These are phyloP conservation scores for Leccinum pachyderme DNA, from an alignment of 1,284 basidiomycete genomes.

Conservation along the genomic window DNA sequence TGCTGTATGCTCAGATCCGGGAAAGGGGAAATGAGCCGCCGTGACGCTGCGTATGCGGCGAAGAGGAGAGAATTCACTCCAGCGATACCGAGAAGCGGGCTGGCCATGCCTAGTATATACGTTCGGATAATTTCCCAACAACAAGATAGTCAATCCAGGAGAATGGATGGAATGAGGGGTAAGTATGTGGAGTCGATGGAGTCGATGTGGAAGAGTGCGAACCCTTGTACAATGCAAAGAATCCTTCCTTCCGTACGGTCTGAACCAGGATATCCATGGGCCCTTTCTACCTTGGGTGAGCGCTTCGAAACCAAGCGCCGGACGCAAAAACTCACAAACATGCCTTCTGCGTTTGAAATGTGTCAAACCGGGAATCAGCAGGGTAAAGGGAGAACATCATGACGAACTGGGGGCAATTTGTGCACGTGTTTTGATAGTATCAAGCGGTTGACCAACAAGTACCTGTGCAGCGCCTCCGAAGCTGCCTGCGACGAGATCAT, in stretches of 20 bases:
- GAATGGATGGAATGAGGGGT: not conserved
- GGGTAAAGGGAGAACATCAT: slow-evolving; percentile 7
- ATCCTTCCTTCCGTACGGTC: slow-evolving; percentile 84
- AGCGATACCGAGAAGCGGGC: slow-evolving; percentile 91
- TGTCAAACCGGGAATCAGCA: not conserved
- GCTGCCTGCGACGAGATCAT: slow-evolving; percentile 77
- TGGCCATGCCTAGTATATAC: slow-evolving; percentile 74
- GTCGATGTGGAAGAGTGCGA: slow-evolving; percentile 3
- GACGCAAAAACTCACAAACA: slow-evolving; percentile 63
- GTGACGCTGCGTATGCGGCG: slow-evolving; percentile 81
- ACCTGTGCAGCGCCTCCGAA: slow-evolving; percentile 80
- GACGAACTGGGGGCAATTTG: slow-evolving; percentile 71
- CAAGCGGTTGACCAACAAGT: slow-evolving; percentile 82
- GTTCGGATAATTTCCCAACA: not conserved
- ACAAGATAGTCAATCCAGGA: not conserved
- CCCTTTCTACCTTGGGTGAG: slow-evolving; percentile 62
- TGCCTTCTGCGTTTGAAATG: slow-evolving; percentile 50
- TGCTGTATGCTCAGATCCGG: slow-evolving; percentile 78
- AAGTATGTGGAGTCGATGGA: not conserved
- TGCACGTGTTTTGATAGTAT: slow-evolving; percentile 84
- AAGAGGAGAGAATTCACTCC: slow-evolving; percentile 96
- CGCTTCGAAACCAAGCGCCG: not conserved
- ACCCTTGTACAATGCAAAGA: slow-evolving; percentile 93
- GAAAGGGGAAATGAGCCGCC: slow-evolving; percentile 85
- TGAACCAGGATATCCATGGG: slow-evolving; percentile 85